Base-by-base conservation (phyloP, 2,329 filamentous ascomycete genomes). In the Exophiala sp. region DNA sequence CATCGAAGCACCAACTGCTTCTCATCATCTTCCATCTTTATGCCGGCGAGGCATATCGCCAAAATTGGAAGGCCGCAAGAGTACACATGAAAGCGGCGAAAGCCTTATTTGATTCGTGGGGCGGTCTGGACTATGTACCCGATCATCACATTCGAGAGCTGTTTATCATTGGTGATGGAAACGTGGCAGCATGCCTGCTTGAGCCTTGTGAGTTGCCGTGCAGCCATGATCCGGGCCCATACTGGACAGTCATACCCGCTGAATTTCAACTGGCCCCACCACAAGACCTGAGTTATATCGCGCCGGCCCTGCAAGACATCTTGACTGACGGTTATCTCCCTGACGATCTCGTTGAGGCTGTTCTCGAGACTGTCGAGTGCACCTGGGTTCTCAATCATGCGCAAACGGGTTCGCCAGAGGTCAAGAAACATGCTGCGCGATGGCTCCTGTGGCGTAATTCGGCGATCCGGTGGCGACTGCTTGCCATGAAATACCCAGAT, bases 11-110 rank as follows among this genome's bases (percentile, higher is more conserved):
- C 32, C 57, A 60, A 38, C 50, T 60, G 14, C 52, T 62, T 12
- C 16, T 62, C 14, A 57, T 60, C 41, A 58, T 62, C 39, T 62
- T 62, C 41, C 59, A 62, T 32, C 52, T 62, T 8, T 62, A 56
- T 38, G 59, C 59, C 1, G 57, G 54, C n/a, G 59, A 62, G 43
- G 59, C 57, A 11, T 62, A 62, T 40, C 51, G 59, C 34, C 58
- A 62, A 39, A 62, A 62, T 33, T 55, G 52, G 32, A 42, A 49
- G 38, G 59, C 59, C 4, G 59, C 59, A 10, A 58, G 55, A 39
- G 58, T 62, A 34, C 59, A 62, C 48, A 60, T 62, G 59, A 41
- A 47, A 33, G 59, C 57, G n/a, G 59, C 59, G 18, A 58, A 58
- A 24, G 50, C 47, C 18, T 33, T 62, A 8, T 57, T 62, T 38